These are phyloP conservation scores for Kodamaea kaohsiungensis DNA, from an alignment of 805 yeast species.

Conservation along the genomic window DNA sequence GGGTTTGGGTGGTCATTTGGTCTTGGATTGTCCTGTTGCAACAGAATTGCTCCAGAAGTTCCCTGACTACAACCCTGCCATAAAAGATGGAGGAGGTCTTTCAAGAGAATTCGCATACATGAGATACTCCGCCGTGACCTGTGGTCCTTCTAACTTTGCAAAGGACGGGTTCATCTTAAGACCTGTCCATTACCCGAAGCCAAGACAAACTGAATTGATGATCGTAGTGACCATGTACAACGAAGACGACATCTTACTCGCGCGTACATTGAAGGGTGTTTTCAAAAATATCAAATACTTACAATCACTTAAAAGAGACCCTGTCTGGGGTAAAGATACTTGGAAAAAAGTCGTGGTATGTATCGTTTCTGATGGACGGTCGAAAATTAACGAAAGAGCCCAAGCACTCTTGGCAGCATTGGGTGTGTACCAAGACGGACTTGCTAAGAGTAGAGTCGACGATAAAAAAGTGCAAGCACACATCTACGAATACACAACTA, in stretches of 20 bases:
- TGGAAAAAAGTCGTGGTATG: slow-evolving; percentile 67
- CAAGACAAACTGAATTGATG: slow-evolving; percentile 60
- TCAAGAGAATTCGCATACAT: slow-evolving; percentile 59
- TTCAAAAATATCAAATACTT: slow-evolving; percentile 65
- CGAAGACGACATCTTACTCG: slow-evolving; percentile 62
- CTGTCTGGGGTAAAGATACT: slow-evolving; percentile 50
- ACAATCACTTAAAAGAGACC: slow-evolving; percentile 45
- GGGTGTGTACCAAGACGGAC: slow-evolving; percentile 67
- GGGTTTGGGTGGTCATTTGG: slow-evolving; percentile 67
- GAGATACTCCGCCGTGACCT: slow-evolving; percentile 65
- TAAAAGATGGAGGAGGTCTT: slow-evolving; percentile 38
- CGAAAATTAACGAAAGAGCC: slow-evolving; percentile 62
- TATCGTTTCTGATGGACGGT: slow-evolving; percentile 64
- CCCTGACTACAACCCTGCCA: slow-evolving; percentile 36
- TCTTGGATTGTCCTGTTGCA: slow-evolving; percentile 89
- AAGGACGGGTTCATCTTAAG: slow-evolving; percentile 57
- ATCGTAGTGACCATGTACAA: slow-evolving; percentile 67
- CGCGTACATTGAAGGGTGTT: slow-evolving; percentile 62
- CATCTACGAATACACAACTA: slow-evolving; percentile 65
- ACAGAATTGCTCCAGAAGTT: slow-evolving; percentile 53
- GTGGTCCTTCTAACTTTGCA: slow-evolving; percentile 67
- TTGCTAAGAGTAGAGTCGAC: slow-evolving; percentile 59
- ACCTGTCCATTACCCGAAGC: slow-evolving; percentile 52
- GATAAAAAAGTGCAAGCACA: slow-evolving; percentile 64
- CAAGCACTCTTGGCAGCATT: slow-evolving; percentile 64